phyloP scores from a whole-genome alignment of 495 filamentous ascomycete species.

The Podospora pseudoanserina region DNA sequence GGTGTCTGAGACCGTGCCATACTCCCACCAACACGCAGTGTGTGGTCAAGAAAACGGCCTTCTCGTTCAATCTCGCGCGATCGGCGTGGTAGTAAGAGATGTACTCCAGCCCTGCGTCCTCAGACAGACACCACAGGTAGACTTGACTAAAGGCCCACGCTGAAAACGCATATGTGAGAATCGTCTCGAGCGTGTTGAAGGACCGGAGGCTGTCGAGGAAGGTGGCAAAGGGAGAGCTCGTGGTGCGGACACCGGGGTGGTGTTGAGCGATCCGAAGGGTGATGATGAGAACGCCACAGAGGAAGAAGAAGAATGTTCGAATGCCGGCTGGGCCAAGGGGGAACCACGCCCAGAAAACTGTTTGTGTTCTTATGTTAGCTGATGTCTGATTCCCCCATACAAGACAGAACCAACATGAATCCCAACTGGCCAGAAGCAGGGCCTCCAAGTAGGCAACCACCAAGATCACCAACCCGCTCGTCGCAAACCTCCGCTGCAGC shows the following conservation, averaged over 20 bases:
- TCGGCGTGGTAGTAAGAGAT: slow-evolving; percentile 64
- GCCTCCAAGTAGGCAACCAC: slow-evolving; percentile 71
- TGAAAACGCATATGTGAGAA: slow-evolving; percentile 70
- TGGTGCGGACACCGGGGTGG: slow-evolving; percentile 71
- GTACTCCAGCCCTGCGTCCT: slow-evolving; percentile 63
- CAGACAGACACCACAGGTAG: slow-evolving; percentile 72
- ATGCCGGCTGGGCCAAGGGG: slow-evolving; percentile 72
- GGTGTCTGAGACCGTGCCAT: slow-evolving; percentile 64
- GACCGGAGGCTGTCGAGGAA: slow-evolving; percentile 53
- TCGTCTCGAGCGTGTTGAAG: slow-evolving; percentile 60
- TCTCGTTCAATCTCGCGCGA: slow-evolving; percentile 79
- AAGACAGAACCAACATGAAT: slow-evolving; percentile 54
- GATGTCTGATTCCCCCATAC: not conserved
- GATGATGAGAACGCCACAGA: slow-evolving; percentile 62
- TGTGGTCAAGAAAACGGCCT: slow-evolving; percentile 73
- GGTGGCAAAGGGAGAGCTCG: slow-evolving; percentile 61
- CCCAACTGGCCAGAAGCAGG: slow-evolving; percentile 65
- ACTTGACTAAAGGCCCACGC: slow-evolving; percentile 77
- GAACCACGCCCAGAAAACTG: slow-evolving; percentile 73
- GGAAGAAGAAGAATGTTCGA: slow-evolving; percentile 71
- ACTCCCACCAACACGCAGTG: slow-evolving; percentile 65
- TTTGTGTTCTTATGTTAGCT: slow-evolving; percentile 9
- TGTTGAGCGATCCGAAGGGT: slow-evolving; percentile 83
- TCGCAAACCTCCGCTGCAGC: slow-evolving; percentile 80
- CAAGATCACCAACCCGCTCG: slow-evolving; percentile 62